Base-by-base conservation (phyloP, 2,329 filamentous ascomycete species). In the Blastomyces silverae region DNA sequence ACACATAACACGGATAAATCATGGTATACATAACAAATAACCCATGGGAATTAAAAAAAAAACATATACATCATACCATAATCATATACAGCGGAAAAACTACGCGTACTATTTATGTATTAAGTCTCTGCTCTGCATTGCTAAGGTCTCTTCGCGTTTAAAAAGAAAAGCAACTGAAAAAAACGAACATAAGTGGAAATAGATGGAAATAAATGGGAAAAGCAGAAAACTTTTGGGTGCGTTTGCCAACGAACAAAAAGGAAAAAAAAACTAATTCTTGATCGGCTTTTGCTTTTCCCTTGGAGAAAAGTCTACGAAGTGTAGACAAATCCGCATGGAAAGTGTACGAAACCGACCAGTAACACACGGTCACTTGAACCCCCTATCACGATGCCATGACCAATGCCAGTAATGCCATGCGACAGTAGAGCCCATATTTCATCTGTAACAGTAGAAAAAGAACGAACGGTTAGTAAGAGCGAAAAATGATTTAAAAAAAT, bases 381-480 rank as follows among this genome's bases (percentile, higher is more conserved):
- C 28, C 15, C 7, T 53, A 50, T 70, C 71, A 79, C 68, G 79
- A 79, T 64, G 83, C 87, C 89, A 99, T 89, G 78, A 97, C 91
- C 77, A 97, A 83, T 70, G 94, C 94, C 77, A 99, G 84, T 80
- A 99, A 80, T 71, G 94, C 94, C 94, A 99, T 99, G 77, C 94
- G 89, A 79, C 90, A 95, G 84, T 97, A 97, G 72, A 99, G 85
- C 72, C 94, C 94, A 80, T 97, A 97, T 80, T 89, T 87, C 93
- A 97, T 97, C 92, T 97, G 73, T 44, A 50, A 15, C 25, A 34
- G 15, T n/a, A 11, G 7, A 1, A n/a, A 53, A 62, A 31, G 17
- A 57, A 67, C 58, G 17, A 65, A 69, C 39, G 60, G 75, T 87
- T 77, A 86, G 82, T 69, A 69, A 64, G 39, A 46, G 42, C 55